Percentiles rank a stretch among this genome's conserved stretches.
These are phyloP conservation scores for Aspergillus haitiensis DNA, from an alignment of 495 filamentous ascomycete genomes.

Conservation along the genomic window DNA sequence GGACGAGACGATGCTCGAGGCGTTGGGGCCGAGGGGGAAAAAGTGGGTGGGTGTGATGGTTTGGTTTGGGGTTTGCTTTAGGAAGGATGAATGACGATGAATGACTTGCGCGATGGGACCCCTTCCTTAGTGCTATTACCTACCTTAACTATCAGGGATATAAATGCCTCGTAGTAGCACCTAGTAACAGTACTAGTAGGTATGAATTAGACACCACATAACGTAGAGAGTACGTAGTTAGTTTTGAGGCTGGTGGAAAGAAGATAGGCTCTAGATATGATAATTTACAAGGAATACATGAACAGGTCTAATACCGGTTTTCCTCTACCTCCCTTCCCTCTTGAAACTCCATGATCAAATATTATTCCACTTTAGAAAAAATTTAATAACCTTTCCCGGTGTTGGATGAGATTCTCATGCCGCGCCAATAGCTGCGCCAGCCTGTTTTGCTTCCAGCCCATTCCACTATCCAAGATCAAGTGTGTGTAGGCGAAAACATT, in stretches of 20 bases:
- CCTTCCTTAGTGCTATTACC: slow-evolving; percentile 5
- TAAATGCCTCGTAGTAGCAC: background rate
- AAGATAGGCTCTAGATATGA: too few relatives aligned
- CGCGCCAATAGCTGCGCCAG: slow-evolving; percentile 41
- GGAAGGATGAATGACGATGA: slow-evolving; percentile 33
- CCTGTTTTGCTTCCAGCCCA: slow-evolving; percentile 58
- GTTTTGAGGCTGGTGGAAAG: too few relatives aligned
- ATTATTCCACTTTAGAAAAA: slow-evolving; percentile 31
- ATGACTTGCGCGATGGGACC: background rate
- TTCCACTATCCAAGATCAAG: slow-evolving; percentile 62
- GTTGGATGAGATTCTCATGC: slow-evolving; percentile 54
- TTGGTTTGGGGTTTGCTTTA: slow-evolving; percentile 64
- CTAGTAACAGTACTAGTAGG: too few relatives aligned
- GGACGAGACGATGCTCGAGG: slow-evolving; percentile 47
- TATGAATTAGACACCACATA: too few relatives aligned
- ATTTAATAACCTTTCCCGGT: slow-evolving; percentile 51
- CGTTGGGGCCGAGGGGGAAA: slow-evolving; percentile 56
- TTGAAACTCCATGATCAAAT: background rate
- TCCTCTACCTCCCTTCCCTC: background rate
- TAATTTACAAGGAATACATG: too few relatives aligned
- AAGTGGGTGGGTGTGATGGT: slow-evolving; percentile 70
- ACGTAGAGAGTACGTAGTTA: too few relatives aligned
- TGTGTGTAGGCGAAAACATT: slow-evolving; percentile 89
- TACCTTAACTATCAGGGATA: background rate
- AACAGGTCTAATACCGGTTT: slow-evolving; percentile 1